Conservation (phyloP, 2,329 filamentous ascomycete genomes). For the Fusarium mundagurra region DNA sequence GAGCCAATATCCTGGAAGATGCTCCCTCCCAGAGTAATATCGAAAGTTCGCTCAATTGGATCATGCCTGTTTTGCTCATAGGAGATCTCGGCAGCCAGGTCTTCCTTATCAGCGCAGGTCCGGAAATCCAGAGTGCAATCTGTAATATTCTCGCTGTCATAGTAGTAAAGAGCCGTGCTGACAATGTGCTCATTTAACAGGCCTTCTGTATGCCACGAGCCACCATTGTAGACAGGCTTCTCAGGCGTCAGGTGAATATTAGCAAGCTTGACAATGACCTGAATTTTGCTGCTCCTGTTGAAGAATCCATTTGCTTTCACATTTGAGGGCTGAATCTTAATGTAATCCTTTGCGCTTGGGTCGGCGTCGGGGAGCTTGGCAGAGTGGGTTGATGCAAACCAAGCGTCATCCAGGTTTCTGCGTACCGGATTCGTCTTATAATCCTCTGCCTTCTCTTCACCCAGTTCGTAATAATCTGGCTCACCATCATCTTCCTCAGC, state of each 20-base stretch:
- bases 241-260: slow-evolving; percentile 11
- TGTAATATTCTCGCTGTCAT: slow-evolving; percentile 12
- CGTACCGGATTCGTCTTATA: neutral
- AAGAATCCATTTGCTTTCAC: neutral
- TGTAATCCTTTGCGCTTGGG: neutral
- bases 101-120: neutral
- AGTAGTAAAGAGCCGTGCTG: slow-evolving; percentile 8
- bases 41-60: neutral
- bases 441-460: neutral
- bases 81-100: neutral
- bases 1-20: neutral
- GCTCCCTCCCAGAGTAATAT: neutral
- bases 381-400: neutral
- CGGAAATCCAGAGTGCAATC: neutral
- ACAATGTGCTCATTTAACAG: slow-evolving; percentile 6
- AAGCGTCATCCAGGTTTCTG: neutral
- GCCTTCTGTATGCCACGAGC: slow-evolving; percentile 17
- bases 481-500: neutral
- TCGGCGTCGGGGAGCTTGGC: neutral
- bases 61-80: neutral
- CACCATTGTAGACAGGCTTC: neutral
- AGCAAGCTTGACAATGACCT: slow-evolving; percentile 2
- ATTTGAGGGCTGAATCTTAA: neutral
- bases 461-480: neutral
- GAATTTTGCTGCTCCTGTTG: neutral